Percentiles rank a stretch among this genome's conserved stretches.
phyloP scores from a whole-genome alignment of 2,329 filamentous ascomycete species.

The Exophiala alcalophila region DNA sequence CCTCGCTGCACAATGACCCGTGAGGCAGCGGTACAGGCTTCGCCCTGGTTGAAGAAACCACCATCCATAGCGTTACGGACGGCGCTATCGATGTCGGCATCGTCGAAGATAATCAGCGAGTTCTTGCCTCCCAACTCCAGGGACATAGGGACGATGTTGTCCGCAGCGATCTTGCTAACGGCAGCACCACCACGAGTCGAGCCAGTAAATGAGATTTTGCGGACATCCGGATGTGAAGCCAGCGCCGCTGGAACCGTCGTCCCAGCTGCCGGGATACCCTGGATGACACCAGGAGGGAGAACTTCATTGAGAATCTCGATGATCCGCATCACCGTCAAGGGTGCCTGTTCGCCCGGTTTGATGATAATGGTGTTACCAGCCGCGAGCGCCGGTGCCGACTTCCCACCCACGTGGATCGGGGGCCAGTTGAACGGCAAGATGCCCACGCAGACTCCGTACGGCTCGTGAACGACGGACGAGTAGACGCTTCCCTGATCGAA shows the following conservation, averaged over 20 bases:
- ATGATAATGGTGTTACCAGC: constrained; percentile 39
- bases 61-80: constrained; percentile 41
- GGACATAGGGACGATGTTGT: constrained; percentile 72
- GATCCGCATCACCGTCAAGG: constrained; percentile 34
- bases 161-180: constrained; percentile 66
- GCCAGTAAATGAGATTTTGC: constrained; percentile 78
- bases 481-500: constrained; percentile 14
- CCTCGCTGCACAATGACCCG: constrained; percentile 23
- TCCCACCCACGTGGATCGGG: constrained; percentile 43
- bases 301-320: constrained; percentile 35
- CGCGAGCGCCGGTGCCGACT: constrained; percentile 36
- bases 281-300: constrained; percentile 34
- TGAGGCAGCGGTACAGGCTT: constrained; percentile 24
- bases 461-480: constrained; percentile 15
- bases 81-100: constrained; percentile 71
- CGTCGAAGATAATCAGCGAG: constrained; percentile 71
- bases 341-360: constrained; percentile 38
- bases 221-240: constrained; percentile 59
- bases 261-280: constrained; percentile 56
- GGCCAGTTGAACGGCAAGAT: constrained; percentile 61
- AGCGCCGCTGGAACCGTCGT: constrained; percentile 50
- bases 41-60: constrained; percentile 26
- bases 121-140: constrained; percentile 83
- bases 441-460: constrained; percentile 34
- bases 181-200: constrained; percentile 68